A percentile compares a stretch with the other conserved stretches of the same genome.
phyloP scores from a whole-genome alignment of 2,329 filamentous ascomycete genomes.

The Polytolypa hystricis region DNA sequence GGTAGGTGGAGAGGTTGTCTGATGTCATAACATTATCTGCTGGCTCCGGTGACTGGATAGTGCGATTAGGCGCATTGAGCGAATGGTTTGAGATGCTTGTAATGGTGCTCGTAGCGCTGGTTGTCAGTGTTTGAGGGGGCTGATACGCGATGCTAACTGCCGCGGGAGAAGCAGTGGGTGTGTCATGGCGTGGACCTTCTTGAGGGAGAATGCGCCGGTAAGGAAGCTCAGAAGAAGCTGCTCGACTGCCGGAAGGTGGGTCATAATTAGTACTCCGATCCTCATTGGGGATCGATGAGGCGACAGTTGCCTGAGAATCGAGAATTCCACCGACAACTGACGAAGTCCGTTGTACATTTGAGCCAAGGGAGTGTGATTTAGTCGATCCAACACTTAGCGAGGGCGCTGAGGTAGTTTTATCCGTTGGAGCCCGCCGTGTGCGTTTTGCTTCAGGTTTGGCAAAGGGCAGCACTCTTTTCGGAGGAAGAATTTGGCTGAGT shows the following conservation, averaged over 20 bases:
- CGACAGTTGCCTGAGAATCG: no score
- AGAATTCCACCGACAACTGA: no score
- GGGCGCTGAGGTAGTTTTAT: no score
- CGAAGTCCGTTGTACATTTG: no score
- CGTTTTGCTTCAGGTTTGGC: constrained; percentile 17
- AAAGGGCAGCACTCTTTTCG: constrained; percentile 33
- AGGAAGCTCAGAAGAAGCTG: background rate
- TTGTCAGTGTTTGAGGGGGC: background rate
- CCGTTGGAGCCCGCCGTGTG: no score
- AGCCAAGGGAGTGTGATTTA: no score
- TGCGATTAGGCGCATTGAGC: no score
- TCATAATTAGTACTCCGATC: no score
- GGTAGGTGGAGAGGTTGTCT: constrained; percentile 22
- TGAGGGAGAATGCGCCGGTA: background rate
- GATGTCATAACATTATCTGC: no score
- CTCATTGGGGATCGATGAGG: no score
- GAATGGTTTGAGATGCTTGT: background rate
- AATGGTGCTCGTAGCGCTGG: constrained; percentile 1
- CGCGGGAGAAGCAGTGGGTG: background rate
- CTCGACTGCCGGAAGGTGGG: constrained; percentile 1
- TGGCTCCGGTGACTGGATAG: no score
- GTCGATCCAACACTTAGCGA: no score
- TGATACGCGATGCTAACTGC: background rate
- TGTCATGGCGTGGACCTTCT: background rate
- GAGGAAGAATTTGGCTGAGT: constrained; percentile 30